Evolutionary conservation across 2,329 filamentous ascomycete genomes (phyloP), one percentile per base, ranked within the genome.

Genomic region (Xylogone sp.): DNA sequence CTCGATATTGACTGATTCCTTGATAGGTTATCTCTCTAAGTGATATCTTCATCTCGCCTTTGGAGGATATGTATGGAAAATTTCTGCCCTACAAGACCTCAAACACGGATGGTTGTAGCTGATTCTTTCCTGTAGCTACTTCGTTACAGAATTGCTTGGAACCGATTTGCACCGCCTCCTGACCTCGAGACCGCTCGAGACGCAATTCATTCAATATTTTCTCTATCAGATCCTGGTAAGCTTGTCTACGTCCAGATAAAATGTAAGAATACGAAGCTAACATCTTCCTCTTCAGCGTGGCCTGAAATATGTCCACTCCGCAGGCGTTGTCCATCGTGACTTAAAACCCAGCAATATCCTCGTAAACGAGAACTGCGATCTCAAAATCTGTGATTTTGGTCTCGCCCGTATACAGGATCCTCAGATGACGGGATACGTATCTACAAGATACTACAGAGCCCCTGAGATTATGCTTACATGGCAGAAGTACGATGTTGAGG

Each of bases 391-490:
- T 79, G 94, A 99, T 70, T 99, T 99, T 65, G 94, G 94, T 60
- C 80, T 99, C 54, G 94, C 94, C 49, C 90, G 94, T 71, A 96
- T 99, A 65, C 94, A 99, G 71, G 94, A 99, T 68, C 94, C 94
- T 31, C 94, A 99, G 74, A 99, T 99, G 94, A 99, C 94, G 42
- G 94, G 94, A 62, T 99, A 99, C 68, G 94, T 99, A 55, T 97
- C 94, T 45, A 99, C 94, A 56, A 82, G 94, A 78, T 99, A 99
- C 79, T 99, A 99, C 80, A 86, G 94, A 66, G 94, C 94, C 8
- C 94, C 94, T 18, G 94, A 99, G 73, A 99, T 99, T 69, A 99
- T 99, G 94, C 90, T 99, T 68, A 97, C 94, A 59, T 99, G 94
- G 94, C 94, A 99, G 78, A 99, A 99, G 76, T 99, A 99, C 74